Percentiles rank a stretch among this genome's conserved stretches.
These are phyloP conservation scores for Protostelium mycophagum DNA, from an alignment of 78 protist genomes.

Conservation along the genomic window DNA sequence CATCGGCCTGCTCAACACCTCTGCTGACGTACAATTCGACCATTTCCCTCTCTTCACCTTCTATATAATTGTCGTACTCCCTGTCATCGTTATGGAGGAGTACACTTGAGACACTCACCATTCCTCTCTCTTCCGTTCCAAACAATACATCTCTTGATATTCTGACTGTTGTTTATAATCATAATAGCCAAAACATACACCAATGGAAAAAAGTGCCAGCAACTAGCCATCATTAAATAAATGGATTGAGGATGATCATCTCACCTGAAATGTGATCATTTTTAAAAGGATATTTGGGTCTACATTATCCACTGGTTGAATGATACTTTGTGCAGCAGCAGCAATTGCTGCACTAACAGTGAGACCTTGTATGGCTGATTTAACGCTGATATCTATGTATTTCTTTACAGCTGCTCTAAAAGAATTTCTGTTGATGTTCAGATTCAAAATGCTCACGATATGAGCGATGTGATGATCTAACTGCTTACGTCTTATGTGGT, in stretches of 20 bases:
- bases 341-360: background rate
- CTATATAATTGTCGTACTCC: conserved; percentile 60
- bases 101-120: too few species aligned
- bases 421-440: background rate
- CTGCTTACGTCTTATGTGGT: background rate
- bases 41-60: conserved; percentile 56
- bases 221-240: background rate
- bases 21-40: conserved; percentile 39
- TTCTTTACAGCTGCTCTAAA: background rate
- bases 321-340: background rate
- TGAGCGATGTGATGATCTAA: background rate
- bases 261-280: background rate
- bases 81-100: background rate
- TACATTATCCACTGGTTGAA: background rate
- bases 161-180: background rate
- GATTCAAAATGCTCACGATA: too few species aligned
- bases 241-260: background rate
- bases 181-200: background rate
- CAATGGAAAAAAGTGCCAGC: background rate
- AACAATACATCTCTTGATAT: background rate
- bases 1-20: conserved; percentile 37
- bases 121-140: background rate
- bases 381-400: background rate
- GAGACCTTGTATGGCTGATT: background rate
- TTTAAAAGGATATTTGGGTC: background rate